Evolutionary conservation across 306 rosid species (phyloP), one percentile per base, ranked within the genome.

Genomic region (Benincasa hispida): DNA sequence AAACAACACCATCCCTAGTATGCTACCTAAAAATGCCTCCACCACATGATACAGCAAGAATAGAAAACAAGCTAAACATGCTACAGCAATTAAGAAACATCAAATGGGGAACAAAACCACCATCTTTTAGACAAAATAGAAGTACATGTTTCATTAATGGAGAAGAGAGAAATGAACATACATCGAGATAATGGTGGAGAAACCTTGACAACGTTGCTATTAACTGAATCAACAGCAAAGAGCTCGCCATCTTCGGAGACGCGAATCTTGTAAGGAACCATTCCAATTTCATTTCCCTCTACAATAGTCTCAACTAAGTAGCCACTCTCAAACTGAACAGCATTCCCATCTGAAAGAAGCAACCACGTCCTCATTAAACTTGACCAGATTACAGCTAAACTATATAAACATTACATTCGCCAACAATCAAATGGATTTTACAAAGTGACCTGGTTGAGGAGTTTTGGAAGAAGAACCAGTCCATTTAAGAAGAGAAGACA

Each of bases 301-400:
- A 83, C 89, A 78, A 92, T 94, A 74, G 99, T 92, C 87, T 94
- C 99, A 79, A 94, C 99, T 27, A 92, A 85, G 82, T 94, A 92
- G 77, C 99, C 99, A 88, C 86, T 80, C 91, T 94, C 97, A 83
- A 90, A 94, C 51, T 90, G 99, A 82, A 92, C 83, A 85, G 86
- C 84, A 87, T 89, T 89, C 78, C 86, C 97, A 85, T 90, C 99
- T 94, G 96, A 54, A 78, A 79, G 62, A 63, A 87, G 13, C 65
- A 78, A 25, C 62, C 45, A 41, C 54, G 13, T 41, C 13, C 11
- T 35, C 53, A 39, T 61, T 11, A 19, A 60, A 25, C 11, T 51
- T 24, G 58, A 76, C 73, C 15, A 48, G 28, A 27, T 42, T 32
- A 6, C 50, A 34, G 65, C 68, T 13, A 45, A 78, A 32, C 54